phyloP scores from a whole-genome alignment of 2,329 filamentous ascomycete species.

The Fusarium miscanthi region DNA sequence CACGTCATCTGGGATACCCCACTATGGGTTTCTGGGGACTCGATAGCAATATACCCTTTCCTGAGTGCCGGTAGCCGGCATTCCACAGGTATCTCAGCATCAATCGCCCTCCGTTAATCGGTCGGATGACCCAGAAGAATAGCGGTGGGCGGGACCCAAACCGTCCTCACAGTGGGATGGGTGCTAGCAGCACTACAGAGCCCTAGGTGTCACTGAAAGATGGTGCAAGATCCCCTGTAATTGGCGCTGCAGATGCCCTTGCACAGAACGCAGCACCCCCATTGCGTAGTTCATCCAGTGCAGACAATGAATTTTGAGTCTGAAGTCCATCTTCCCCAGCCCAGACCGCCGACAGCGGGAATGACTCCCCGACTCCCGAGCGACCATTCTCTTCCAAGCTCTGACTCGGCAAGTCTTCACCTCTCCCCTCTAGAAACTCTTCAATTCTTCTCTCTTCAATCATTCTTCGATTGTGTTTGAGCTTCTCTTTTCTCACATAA shows the following conservation, averaged over 20 bases:
- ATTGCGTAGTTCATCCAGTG: slow-evolving; percentile 26
- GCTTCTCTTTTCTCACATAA: not conserved
- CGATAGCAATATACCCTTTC: slow-evolving; percentile 35
- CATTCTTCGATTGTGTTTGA: slow-evolving; percentile 7
- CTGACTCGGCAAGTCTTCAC: slow-evolving; percentile 25
- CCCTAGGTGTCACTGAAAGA: slow-evolving; percentile 12
- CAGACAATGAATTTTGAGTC: slow-evolving; percentile 15
- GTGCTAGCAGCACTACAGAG: slow-evolving; percentile 19
- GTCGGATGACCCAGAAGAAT: slow-evolving; percentile 38
- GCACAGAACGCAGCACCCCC: slow-evolving; percentile 6
- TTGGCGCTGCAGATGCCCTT: slow-evolving; percentile 13
- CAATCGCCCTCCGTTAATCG: slow-evolving; percentile 40
- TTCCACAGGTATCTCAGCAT: slow-evolving; percentile 28
- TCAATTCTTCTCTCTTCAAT: slow-evolving; percentile 18
- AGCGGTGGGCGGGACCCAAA: slow-evolving; percentile 39
- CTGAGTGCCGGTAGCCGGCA: not conserved
- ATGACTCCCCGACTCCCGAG: slow-evolving; percentile 46
- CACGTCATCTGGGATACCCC: slow-evolving; percentile 45
- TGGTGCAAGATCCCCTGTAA: not conserved
- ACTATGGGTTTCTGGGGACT: slow-evolving; percentile 23
- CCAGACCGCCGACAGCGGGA: slow-evolving; percentile 44
- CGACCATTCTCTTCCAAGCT: slow-evolving; percentile 18
- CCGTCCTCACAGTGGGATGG: slow-evolving; percentile 5
- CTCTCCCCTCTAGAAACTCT: slow-evolving; percentile 8
- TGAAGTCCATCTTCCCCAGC: slow-evolving; percentile 18